Evolutionary conservation across 495 filamentous ascomycete species (phyloP), one percentile per base, ranked within the genome.

Genomic region (Xylaria scruposa): DNA sequence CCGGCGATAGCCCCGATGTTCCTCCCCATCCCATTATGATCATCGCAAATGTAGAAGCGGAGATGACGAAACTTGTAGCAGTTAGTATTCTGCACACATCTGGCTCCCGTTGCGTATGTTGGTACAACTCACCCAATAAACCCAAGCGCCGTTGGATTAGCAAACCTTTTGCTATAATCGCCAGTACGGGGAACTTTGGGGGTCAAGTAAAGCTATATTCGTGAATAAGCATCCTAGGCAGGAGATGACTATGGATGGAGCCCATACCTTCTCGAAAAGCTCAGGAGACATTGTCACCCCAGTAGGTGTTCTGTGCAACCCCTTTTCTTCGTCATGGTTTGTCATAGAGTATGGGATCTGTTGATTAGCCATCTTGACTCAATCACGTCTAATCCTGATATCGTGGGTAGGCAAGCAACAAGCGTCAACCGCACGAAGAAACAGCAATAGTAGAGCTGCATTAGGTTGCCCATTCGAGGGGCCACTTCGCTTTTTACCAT

Each of bases 11-110:
- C 0, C 85, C 75, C 59, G 62, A 38, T 8, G 85, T 84, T 49
- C 86, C 87, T 47, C 84, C 87, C 85, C 85, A 89, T 12, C 86
- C 86, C 87, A 88, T 89, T 47, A 85, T 70, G 15, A 85, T 77
- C 72, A 87, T 81, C 4, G 81, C 72, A 54, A 83, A 84, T 15
- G 82, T 83, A 36, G 80, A 83, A 1, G 81, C 81, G 62, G 80
- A 81, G 47, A 89, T 87, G 7, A 88, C 85, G 73, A 89, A 67
- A 17, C 65, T 67, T 36, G 49, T 54, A 31, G 10, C 5, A 42
- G 36, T 56, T 17, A 67, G 65, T 33, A 2, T 46, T 29, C 49
- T n/a, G n/a, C 53, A 19, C 42, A 33, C 29, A 15, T 10, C n/a
- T n/a, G n/a, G n/a, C n/a, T n/a, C n/a, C n/a, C n/a, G n/a, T n/a